A percentile compares a stretch with the other conserved stretches of the same genome.
Conservation (phyloP, 2,329 filamentous ascomycete species). For the Paecilomyces sp. region DNA sequence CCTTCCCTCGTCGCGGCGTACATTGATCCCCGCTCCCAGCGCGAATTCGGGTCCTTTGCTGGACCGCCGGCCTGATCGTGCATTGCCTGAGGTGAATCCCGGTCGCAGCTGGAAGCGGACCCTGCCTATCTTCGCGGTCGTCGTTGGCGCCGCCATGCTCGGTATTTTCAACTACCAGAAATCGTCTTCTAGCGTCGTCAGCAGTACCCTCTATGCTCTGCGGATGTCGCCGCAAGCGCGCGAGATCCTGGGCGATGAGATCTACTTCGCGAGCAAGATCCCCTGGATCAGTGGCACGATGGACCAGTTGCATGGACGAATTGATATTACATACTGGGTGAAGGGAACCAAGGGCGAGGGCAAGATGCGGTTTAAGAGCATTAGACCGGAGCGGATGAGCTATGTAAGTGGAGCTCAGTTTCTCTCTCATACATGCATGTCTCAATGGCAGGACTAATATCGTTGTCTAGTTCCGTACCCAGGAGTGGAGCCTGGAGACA, state of each 20-base stretch:
- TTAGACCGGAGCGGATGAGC: constrained; percentile 58
- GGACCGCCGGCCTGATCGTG: constrained; percentile 46
- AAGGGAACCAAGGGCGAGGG: constrained; percentile 67
- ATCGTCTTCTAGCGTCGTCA: constrained; percentile 76
- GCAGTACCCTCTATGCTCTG: constrained; percentile 82
- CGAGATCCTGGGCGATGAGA: constrained; percentile 74
- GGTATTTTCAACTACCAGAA: constrained; percentile 99
- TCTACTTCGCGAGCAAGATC: constrained; percentile 71
- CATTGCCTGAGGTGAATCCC: constrained; percentile 39
- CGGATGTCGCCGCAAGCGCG: constrained; percentile 71
- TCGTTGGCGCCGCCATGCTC: constrained; percentile 64
- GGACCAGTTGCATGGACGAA: constrained; percentile 86
- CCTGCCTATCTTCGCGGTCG: constrained; percentile 69
- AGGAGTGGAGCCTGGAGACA: constrained; percentile 78
- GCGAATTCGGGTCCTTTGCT: constrained; percentile 46
- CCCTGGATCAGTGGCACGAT: constrained; percentile 82
- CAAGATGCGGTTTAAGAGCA: constrained; percentile 73
- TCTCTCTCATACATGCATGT: no score
- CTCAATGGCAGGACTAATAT: no score
- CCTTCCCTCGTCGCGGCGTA: constrained; percentile 26
- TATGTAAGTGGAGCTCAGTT: constrained; percentile 37
- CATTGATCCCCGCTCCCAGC: constrained; percentile 43
- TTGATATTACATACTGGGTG: constrained; percentile 81
- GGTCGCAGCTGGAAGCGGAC: constrained; percentile 61
- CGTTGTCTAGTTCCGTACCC: constrained; percentile 64